These are phyloP conservation scores for Rhodotorula sp. DNA, from an alignment of 1,284 basidiomycete genomes.

Conservation along the genomic window DNA sequence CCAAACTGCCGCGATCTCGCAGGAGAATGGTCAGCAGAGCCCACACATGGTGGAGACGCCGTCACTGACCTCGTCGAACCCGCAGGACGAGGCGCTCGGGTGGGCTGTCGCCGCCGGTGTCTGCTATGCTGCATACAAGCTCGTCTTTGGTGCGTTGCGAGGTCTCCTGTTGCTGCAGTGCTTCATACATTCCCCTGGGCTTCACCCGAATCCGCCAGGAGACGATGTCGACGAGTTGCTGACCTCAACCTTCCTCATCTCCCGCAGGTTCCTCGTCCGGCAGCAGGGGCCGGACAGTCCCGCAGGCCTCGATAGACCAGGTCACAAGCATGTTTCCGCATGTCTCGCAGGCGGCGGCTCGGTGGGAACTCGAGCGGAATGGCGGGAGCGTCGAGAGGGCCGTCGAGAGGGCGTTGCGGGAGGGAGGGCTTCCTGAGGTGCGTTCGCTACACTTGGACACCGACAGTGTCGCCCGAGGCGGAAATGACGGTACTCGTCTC, in stretches of 20 bases:
- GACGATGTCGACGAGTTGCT: background rate
- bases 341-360: background rate
- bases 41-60: too few species aligned
- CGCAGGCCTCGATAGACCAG: conserved; percentile 17
- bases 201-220: background rate
- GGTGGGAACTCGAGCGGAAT: conserved; percentile 32
- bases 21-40: too few species aligned
- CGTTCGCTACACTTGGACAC: background rate
- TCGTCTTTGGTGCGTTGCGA: conserved; percentile 23
- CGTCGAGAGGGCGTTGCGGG: conserved; percentile 27
- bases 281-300: background rate
- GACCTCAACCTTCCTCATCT: background rate
- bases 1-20: too few species aligned
- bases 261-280: conserved; percentile 1
- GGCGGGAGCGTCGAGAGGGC: conserved; percentile 31
- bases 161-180: fast-evolving
- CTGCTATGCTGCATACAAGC: conserved; percentile 22
- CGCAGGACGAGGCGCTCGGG: conserved; percentile 27
- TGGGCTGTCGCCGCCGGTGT: conserved; percentile 28
- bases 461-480: too few species aligned
- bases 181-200: background rate
- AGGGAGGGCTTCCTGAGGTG: conserved; percentile 32
- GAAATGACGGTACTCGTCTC: background rate
- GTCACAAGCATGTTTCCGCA: conserved; percentile 19
- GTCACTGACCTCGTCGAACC: too few species aligned